A percentile compares a stretch with the other conserved stretches of the same genome.
Evolutionary conservation across 805 yeast genomes (phyloP).

Genomic region (Candida takata): DNA sequence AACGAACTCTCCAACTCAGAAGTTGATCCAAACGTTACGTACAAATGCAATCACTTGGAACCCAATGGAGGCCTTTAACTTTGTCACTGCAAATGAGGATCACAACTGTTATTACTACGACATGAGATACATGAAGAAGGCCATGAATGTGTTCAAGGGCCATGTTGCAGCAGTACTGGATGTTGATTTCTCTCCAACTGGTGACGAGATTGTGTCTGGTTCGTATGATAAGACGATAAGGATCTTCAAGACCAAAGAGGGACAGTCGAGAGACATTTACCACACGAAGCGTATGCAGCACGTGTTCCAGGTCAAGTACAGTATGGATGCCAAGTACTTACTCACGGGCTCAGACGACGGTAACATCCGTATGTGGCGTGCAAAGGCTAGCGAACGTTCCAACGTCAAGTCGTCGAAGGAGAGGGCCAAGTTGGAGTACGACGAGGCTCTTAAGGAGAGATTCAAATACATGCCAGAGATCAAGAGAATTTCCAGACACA

Average conservation of each 20-base stretch:
- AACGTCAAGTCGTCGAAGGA: conserved; percentile 74
- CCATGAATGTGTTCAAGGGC: conserved; percentile 83
- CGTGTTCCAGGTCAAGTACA: conserved; percentile 72
- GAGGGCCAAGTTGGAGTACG: conserved; percentile 81
- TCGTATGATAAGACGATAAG: conserved; percentile 92
- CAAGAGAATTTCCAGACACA: conserved; percentile 79
- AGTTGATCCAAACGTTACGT: conserved; percentile 73
- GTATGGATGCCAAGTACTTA: conserved; percentile 86
- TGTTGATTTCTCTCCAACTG: conserved; percentile 94
- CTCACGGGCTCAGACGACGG: conserved; percentile 94
- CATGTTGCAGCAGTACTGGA: conserved; percentile 95
- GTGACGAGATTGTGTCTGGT: conserved; percentile 92
- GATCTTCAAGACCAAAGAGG: conserved; percentile 65
- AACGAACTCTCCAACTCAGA: conserved; percentile 88
- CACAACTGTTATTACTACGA: conserved; percentile 94
- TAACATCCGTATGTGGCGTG: conserved; percentile 89
- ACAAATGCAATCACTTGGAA: conserved; percentile 91
- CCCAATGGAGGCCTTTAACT: conserved; percentile 94
- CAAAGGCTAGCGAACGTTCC: conserved; percentile 78
- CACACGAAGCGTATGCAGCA: conserved; percentile 98
- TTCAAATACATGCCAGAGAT: conserved; percentile 96
- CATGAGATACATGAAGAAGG: conserved; percentile 82
- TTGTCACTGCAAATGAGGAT: conserved; percentile 90
- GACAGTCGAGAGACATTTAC: conserved; percentile 91
- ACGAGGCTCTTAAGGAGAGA: conserved; percentile 84